Conservation (phyloP, 176 grass and related monocot genomes). For the Oryza longistaminata region DNA sequence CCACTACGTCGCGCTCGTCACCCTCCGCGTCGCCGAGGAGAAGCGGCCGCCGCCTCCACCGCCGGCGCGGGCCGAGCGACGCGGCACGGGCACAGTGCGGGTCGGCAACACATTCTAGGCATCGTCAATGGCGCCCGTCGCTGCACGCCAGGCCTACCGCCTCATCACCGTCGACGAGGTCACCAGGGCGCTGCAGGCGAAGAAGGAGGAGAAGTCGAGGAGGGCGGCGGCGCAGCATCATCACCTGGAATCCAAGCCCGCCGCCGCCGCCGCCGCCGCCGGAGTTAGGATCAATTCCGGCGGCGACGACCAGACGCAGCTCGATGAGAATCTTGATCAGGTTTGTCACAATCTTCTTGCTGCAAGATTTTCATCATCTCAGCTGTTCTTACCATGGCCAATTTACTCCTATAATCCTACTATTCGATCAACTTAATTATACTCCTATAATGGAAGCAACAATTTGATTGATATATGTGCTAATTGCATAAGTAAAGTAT, state of each 20-base stretch:
- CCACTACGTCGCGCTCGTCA: conserved; percentile 89
- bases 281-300: neutral
- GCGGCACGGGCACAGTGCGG: no score
- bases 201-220: conserved; percentile 71
- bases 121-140: no score
- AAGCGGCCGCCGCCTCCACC: neutral
- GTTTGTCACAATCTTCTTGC: conserved; percentile 1
- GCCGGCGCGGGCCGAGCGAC: no score
- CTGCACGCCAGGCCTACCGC: conserved; percentile 59
- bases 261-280: neutral
- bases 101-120: no score
- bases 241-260: conserved; percentile 9
- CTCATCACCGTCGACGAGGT: conserved; percentile 85
- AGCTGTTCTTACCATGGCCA: neutral
- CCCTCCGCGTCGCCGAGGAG: conserved; percentile 41
- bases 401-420: neutral
- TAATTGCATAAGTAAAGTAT: neutral
- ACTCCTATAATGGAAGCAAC: neutral
- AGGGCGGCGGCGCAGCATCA: conserved; percentile 37
- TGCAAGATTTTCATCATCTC: neutral
- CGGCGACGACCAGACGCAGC: neutral
- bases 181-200: conserved; percentile 59
- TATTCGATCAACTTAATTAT: neutral
- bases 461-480: neutral
- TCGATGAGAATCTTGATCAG: conserved; percentile 41